phyloP scores from a whole-genome alignment of 257 asterid genomes.

The Ocimum tenuiflorum region DNA sequence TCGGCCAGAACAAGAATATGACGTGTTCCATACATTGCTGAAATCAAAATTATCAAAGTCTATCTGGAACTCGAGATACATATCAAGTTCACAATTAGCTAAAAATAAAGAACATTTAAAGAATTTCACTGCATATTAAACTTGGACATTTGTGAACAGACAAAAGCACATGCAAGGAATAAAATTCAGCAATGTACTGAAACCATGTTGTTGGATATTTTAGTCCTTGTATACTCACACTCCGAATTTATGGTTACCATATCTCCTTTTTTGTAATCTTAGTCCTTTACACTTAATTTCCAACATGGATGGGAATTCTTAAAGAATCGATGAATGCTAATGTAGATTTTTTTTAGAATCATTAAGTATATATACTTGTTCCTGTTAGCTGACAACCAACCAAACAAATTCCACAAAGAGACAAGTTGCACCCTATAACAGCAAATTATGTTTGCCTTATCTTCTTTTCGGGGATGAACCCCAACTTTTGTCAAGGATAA shows the following conservation, averaged over 20 bases:
- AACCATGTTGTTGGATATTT: too few species aligned
- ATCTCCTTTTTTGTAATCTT: too few species aligned
- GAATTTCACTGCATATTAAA: neutral
- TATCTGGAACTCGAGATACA: slow-evolving; percentile 3
- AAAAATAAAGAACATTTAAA: neutral
- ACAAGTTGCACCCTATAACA: neutral
- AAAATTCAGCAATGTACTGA: neutral
- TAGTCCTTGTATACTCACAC: too few species aligned
- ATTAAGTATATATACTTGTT: neutral
- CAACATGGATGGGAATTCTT: neutral
- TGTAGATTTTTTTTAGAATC: neutral
- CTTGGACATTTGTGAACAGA: neutral
- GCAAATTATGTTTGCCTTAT: neutral
- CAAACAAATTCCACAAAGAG: neutral
- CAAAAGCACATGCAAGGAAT: neutral
- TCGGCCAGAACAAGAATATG: slow-evolving; percentile 76
- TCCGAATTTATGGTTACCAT: too few species aligned
- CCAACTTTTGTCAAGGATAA: neutral
- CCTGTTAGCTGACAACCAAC: neutral
- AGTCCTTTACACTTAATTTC: neutral
- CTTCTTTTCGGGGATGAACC: neutral
- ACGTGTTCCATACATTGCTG: slow-evolving; percentile 52
- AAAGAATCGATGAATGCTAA: neutral
- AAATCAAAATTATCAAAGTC: slow-evolving; percentile 14
- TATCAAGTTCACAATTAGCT: slow-evolving; percentile 23